Evolutionary conservation across 2,329 filamentous ascomycete species (phyloP), one percentile per base, ranked within the genome.

Genomic region (Cladosporium sp.): DNA sequence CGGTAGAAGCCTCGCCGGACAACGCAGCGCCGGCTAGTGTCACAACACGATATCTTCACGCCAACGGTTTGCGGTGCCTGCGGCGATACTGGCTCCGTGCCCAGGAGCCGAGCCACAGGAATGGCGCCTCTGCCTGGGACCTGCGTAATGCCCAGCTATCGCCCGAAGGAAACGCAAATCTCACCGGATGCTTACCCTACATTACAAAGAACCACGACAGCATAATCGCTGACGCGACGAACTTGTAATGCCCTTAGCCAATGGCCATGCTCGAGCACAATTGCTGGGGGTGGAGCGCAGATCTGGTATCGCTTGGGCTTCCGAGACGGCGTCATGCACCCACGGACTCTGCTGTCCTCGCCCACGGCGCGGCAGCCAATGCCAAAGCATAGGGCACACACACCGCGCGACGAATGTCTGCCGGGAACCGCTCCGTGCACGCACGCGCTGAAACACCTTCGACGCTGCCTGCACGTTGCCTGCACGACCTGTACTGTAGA

Each of bases 381-480:
- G 12, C 28, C 28, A 5, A 10, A 2, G 28, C 28, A 32, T 32
- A 32, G 28, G 28, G 28, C 28, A 10, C 28, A 32, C 28, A 32
- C 28, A 32, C 28, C 28, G 28, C 28, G 28, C 28, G 28, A 32
- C 28, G 28, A 32, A 2, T 32, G 28, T 32, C 28, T 32, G 28
- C 28, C 28, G 28, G 28, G 4, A 4, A 32, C n/a, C 36, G 25
- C 20, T 24, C 9, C 52, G 22, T 40, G 22, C n/a, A 12, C 28
- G 52, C 28, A 45, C 20, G 52, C 40, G 22, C 52, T 55, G 52
- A 47, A 55, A 55, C 52, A 47, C 32, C 28, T 17, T 24, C 28
- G n/a, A n/a, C 40, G 22, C 40, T 20, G 51, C 24, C 39, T 36
- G 48, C 52, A 55, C 52, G 52, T 55, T 55, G 52, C 52, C 52